phyloP scores from a whole-genome alignment of 345 rosid genomes.

The Rhizophora mangle region DNA sequence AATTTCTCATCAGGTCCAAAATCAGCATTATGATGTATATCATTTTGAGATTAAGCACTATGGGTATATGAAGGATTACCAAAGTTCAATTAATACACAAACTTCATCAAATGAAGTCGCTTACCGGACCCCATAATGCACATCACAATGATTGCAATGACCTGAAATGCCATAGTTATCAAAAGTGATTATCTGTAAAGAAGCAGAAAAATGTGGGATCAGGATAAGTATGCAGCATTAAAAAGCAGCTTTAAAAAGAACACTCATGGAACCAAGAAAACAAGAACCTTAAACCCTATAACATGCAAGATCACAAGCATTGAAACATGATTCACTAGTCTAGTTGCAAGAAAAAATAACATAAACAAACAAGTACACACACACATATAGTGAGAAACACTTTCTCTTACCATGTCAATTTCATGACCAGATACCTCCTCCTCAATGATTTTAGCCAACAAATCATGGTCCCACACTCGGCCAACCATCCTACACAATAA shows the following conservation, averaged over 20 bases:
- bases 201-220: constrained; percentile 1
- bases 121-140: constrained; percentile 62
- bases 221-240: background rate
- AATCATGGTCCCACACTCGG: constrained; percentile 57
- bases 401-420: constrained; percentile 52
- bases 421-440: constrained; percentile 51
- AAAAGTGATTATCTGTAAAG: constrained; percentile 65
- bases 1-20: no score
- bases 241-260: background rate
- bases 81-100: background rate
- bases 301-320: background rate
- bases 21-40: background rate
- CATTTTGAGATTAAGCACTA: background rate
- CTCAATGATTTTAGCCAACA: constrained; percentile 51
- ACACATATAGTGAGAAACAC: background rate
- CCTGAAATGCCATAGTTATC: constrained; percentile 81
- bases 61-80: background rate
- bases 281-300: no score
- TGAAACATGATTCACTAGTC: background rate
- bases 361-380: background rate
- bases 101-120: constrained; percentile 13
- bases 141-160: constrained; percentile 79
- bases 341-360: background rate
- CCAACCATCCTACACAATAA: constrained; percentile 72
- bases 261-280: background rate